A percentile compares a stretch with the other conserved stretches of the same genome.
phyloP scores from a whole-genome alignment of 495 filamentous ascomycete species.

The Talaromyces nanjingensis region DNA sequence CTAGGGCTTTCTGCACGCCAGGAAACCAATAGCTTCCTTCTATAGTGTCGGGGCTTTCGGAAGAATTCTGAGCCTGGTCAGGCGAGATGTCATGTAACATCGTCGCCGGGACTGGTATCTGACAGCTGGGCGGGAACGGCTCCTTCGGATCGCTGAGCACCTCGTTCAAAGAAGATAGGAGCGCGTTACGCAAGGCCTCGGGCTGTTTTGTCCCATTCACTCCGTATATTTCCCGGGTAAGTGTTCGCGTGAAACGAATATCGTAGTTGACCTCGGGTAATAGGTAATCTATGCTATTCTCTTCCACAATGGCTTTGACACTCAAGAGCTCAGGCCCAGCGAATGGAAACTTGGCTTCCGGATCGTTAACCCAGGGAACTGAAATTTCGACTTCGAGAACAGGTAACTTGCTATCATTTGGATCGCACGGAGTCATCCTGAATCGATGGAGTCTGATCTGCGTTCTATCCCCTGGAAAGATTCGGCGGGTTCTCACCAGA shows the following conservation, averaged over 20 bases:
- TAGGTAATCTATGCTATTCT: constrained; percentile 34
- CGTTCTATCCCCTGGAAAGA: constrained; percentile 9
- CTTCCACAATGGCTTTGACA: constrained; percentile 22
- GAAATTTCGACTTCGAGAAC: constrained; percentile 29
- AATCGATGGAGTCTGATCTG: constrained; percentile 19
- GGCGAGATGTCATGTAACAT: constrained; percentile 6
- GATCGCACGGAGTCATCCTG: constrained; percentile 25
- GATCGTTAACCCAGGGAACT: constrained; percentile 5
- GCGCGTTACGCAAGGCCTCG: neutral
- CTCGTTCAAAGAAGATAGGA: constrained; percentile 1
- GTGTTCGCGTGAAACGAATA: constrained; percentile 33
- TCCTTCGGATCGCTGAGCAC: neutral
- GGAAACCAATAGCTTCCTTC: constrained; percentile 31
- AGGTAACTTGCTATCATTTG: constrained; percentile 19
- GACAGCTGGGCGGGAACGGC: constrained; percentile 25
- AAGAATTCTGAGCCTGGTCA: neutral
- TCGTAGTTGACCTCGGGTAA: constrained; percentile 34
- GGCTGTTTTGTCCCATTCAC: neutral
- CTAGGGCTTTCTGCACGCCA: constrained; percentile 21
- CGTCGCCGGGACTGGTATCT: constrained; percentile 23
- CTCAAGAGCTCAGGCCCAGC: constrained; percentile 17
- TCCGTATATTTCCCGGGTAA: constrained; percentile 21
- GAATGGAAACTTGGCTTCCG: neutral
- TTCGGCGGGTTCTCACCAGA: constrained; percentile 22
- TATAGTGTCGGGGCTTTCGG: constrained; percentile 6